Conservation (phyloP, 192 early-diverging fungal genomes). For the Umbelopsis isabellina region DNA sequence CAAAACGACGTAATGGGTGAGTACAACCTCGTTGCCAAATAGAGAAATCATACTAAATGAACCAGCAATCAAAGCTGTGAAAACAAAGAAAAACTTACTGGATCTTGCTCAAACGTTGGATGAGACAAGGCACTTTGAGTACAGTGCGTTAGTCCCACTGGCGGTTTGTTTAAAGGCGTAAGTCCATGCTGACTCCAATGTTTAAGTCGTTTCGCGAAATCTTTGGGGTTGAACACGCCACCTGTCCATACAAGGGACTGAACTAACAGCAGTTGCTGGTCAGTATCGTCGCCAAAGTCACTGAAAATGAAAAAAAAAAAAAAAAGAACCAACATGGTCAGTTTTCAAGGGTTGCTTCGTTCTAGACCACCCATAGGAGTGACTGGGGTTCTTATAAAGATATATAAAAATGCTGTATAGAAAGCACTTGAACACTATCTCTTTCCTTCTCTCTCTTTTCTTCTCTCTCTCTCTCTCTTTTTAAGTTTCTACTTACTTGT, state of each 20-base stretch:
- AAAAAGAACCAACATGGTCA: background rate
- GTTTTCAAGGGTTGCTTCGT: background rate
- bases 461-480: background rate
- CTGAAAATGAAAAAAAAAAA: slow-evolving; percentile 22
- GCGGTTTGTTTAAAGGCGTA: slow-evolving; percentile 54
- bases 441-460: background rate
- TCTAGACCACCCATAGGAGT: slow-evolving; percentile 3
- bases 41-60: slow-evolving; percentile 19
- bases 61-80: background rate
- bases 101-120: slow-evolving; percentile 50
- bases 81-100: slow-evolving; percentile 31
- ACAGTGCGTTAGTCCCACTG: slow-evolving; percentile 58
- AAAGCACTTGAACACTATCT: background rate
- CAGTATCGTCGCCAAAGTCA: slow-evolving; percentile 55
- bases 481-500: slow-evolving; percentile 35
- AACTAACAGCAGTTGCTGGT: slow-evolving; percentile 62
- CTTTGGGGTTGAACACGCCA: slow-evolving; percentile 50
- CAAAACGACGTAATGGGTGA: background rate
- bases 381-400: background rate
- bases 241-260: slow-evolving; percentile 51
- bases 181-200: slow-evolving; percentile 59
- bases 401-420: background rate
- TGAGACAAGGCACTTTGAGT: slow-evolving; percentile 50
- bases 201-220: slow-evolving; percentile 54
- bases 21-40: background rate